Base-by-base conservation (phyloP, 1,139 yeast genomes). In the Hyphopichia fennica region DNA sequence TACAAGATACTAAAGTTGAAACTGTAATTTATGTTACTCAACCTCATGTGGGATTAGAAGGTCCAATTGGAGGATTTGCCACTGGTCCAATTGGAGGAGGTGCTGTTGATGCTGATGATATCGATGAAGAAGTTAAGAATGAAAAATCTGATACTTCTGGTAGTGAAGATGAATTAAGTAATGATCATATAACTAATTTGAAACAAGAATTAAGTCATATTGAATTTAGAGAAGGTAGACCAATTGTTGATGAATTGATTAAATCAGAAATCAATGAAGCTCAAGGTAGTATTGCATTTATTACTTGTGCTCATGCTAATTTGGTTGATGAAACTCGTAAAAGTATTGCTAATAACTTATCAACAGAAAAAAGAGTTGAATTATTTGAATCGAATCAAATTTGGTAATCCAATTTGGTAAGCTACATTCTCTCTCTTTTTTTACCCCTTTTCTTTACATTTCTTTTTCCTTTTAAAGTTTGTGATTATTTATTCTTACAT, bases 291-390 rank as follows among this genome's bases (percentile, higher is more conserved):
- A 52, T 67, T 45, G 75, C 70, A 0, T 54, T 71, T 45, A 62
- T 65, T 30, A 57, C 74, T 1, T 71, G 77, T 62, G 75, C 75
- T 28, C 76, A 70, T 50, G 65, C 65, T 13, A 48, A 65, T 13
- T 65, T 69, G 63, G 72, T 66, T 34, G 76, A 71, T 51, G 69
- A 60, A 14, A 53, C 65, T 38, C 66, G 77, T 61, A 58, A 53
- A 40, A 53, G 63, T 0, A 58, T 71, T 14, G 65, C 57, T 20
- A 53, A 62, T 39, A 60, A 63, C 48, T 58, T 72, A 46, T 51
- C 52, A 33, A 51, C 52, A 18, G 46, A 66, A 3, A 48, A 54
- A 41, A 60, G 76, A 47, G 67, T 72, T 15, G 77, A 72, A 43
- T 67, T 68, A 46, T 68, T 62, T 46, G 77, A 72, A 50, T 70